Percentiles rank a stretch among this genome's conserved stretches.
These are phyloP conservation scores for Agrocybe chaxingu DNA, from an alignment of 768 basidiomycete genomes.

Conservation along the genomic window DNA sequence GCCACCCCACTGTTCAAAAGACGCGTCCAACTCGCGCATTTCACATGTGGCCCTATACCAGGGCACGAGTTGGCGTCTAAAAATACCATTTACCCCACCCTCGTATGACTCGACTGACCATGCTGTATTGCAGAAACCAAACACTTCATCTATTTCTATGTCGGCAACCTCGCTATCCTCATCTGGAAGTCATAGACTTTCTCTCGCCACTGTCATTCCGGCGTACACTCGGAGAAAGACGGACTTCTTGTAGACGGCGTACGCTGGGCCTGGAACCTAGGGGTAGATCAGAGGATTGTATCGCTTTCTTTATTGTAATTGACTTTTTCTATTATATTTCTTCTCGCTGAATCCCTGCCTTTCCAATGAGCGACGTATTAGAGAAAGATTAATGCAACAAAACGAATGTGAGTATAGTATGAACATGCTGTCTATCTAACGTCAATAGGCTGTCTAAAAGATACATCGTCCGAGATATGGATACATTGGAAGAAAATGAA, in stretches of 20 bases:
- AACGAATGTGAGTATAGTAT: constrained; percentile 22
- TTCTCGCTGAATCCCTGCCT: constrained; percentile 12
- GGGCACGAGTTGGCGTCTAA: constrained; percentile 4
- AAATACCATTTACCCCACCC: constrained; percentile 8
- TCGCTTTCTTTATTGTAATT: constrained; percentile 19
- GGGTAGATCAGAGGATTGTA: constrained; percentile 3
- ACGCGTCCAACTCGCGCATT: constrained; percentile 22
- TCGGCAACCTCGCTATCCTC: constrained; percentile 89
- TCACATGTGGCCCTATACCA: constrained; percentile 6
- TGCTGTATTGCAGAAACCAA: constrained; percentile 72
- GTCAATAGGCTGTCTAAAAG: constrained; percentile 19
- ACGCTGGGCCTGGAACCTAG: constrained; percentile 1
- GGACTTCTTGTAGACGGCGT: constrained; percentile 4
- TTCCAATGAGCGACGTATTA: constrained; percentile 5
- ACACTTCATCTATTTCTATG: constrained; percentile 98
- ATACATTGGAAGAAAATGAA: constrained; percentile 13
- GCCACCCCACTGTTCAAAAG: constrained; percentile 1
- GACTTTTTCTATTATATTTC: constrained; percentile 17
- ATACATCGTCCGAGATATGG: constrained; percentile 5
- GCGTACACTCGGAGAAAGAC: not conserved
- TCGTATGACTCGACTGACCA: constrained; percentile 7
- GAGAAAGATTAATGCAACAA: constrained; percentile 3
- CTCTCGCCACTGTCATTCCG: not conserved
- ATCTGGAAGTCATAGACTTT: constrained; percentile 83
- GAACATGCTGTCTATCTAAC: constrained; percentile 10